Percentiles rank a stretch among this genome's conserved stretches.
Evolutionary conservation across 345 rosid species (phyloP).

Genomic region (Raphanus sativus): DNA sequence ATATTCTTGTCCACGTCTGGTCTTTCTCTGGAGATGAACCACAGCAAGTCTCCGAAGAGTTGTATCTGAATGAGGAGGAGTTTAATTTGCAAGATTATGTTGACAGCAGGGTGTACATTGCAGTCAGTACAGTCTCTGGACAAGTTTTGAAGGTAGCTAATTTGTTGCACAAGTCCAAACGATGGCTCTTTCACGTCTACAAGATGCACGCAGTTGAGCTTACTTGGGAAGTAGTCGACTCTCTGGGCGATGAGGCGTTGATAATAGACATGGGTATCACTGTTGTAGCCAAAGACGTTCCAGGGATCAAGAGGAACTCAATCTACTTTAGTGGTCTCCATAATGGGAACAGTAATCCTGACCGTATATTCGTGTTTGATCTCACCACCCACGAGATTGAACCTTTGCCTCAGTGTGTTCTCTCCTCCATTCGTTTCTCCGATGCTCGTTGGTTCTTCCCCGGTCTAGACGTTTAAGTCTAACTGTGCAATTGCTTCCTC

Average conservation of each 20-base stretch:
- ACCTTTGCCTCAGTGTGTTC: conserved; percentile 6
- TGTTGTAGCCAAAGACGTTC: not conserved
- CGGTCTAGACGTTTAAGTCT: not conserved
- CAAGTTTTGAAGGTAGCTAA: not conserved
- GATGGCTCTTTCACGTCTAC: not conserved
- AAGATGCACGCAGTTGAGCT: not conserved
- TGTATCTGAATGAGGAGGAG: too few species aligned
- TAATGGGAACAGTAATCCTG: not conserved
- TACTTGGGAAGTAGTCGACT: conserved; percentile 4
- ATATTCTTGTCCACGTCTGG: not conserved
- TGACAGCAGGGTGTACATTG: not conserved
- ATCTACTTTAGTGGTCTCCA: conserved; percentile 4
- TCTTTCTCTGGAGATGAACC: not conserved
- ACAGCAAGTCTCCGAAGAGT: not conserved
- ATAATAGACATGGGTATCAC: conserved; percentile 16
- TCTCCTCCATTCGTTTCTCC: not conserved
- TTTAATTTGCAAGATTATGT: not conserved
- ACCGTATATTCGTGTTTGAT: conserved; percentile 22
- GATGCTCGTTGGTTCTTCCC: conserved; percentile 27
- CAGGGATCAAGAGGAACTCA: conserved; percentile 8
- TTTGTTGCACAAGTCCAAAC: not conserved
- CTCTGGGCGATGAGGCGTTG: conserved; percentile 8
- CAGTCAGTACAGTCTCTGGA: not conserved
- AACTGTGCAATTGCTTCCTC: not conserved
- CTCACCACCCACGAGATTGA: conserved; percentile 1